Percentiles rank a stretch among this genome's conserved stretches.
phyloP scores from a whole-genome alignment of 169 alveolate species.

The Eimeria sp. region DNA sequence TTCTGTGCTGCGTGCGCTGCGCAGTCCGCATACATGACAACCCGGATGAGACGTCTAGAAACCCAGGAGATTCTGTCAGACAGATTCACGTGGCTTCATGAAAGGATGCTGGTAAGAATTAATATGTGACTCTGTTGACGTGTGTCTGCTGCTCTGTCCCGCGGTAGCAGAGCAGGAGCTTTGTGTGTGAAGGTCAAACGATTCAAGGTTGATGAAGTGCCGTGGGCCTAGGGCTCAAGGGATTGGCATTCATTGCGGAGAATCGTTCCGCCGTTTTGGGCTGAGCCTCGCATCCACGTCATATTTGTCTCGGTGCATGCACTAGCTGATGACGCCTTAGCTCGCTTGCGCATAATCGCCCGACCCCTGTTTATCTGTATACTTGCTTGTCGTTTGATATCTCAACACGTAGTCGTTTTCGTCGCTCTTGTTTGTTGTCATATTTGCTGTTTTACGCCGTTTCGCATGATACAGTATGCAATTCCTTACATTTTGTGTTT shows the following conservation, averaged over 20 bases:
- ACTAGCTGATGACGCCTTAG: background rate
- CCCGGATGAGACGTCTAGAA: conserved; percentile 63
- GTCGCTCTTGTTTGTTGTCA: background rate
- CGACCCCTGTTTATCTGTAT: background rate
- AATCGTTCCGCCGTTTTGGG: background rate
- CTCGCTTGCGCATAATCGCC: background rate
- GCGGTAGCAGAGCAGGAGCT: background rate
- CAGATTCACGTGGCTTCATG: conserved; percentile 84
- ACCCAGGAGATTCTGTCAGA: conserved; percentile 83
- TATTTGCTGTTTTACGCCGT: background rate
- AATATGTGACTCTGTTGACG: background rate
- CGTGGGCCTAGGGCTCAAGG: background rate
- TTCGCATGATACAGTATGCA: too few relatives aligned
- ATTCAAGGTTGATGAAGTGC: background rate
- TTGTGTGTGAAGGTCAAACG: background rate
- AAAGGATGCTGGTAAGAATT: conserved; percentile 82
- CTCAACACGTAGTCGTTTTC: background rate
- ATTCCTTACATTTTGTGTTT: background rate
- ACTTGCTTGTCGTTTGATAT: too few relatives aligned
- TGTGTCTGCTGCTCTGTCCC: background rate
- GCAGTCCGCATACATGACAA: conserved; percentile 77
- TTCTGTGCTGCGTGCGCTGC: background rate
- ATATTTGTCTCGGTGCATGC: background rate
- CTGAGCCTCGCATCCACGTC: background rate
- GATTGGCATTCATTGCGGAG: background rate